phyloP scores from a whole-genome alignment of 2,329 filamentous ascomycete species.

The Hymenoscyphus fructigenus region DNA sequence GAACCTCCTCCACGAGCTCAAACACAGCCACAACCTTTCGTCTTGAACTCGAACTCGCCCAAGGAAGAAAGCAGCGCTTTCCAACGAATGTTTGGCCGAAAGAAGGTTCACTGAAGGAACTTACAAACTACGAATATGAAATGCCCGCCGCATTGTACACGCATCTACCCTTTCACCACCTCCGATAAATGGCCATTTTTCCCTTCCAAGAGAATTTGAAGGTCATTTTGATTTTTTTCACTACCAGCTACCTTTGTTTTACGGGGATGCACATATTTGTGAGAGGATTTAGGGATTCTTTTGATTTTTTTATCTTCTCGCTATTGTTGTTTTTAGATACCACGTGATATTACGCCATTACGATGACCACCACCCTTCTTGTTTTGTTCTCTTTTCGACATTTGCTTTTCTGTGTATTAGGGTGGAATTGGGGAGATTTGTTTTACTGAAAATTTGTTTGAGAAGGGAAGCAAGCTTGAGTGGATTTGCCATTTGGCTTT shows the following conservation, averaged over 20 bases:
- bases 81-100: conserved; percentile 33
- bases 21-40: conserved; percentile 25
- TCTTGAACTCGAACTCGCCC: conserved; percentile 10
- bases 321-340: conserved; percentile 1
- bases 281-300: background rate
- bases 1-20: conserved; percentile 27
- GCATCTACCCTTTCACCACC: background rate
- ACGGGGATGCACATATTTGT: background rate
- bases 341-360: background rate
- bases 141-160: background rate
- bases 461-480: too few relatives aligned
- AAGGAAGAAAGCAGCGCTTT: conserved; percentile 31
- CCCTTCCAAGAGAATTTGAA: background rate
- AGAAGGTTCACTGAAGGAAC: conserved; percentile 23
- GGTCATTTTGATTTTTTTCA: background rate
- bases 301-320: background rate
- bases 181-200: background rate
- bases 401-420: background rate
- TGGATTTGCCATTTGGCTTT: too few relatives aligned
- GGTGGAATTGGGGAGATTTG: background rate
- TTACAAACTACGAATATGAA: background rate
- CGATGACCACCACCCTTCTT: background rate
- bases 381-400: background rate
- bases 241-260: background rate
- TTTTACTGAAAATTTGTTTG: too few relatives aligned